Base-by-base conservation (phyloP, 2,329 filamentous ascomycete species). In the Passalora sequoiae region DNA sequence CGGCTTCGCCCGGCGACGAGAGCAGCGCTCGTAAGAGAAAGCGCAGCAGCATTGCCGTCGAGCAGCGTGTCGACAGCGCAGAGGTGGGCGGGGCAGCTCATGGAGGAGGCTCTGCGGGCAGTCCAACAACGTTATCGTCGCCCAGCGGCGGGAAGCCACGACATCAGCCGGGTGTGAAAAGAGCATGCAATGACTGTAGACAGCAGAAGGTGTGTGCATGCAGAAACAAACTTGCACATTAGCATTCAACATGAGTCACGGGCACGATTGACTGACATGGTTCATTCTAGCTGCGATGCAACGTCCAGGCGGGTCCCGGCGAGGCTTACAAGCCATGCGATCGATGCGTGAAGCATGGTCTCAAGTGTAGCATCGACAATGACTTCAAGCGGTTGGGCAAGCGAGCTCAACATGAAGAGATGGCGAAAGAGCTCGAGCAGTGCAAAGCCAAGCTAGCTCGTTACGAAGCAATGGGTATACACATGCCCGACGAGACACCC, bases 361-460 rank as follows among this genome's bases (percentile, higher is more conserved):
- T 91, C 49, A 78, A 83, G 49, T 92, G 86, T 73, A 86, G 87
- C 65, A 91, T 92, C 65, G 85, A 91, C 65, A 86, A 84, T 59
- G 88, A 89, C 66, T 91, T 91, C 69, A 89, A 89, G 74, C 81
- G 86, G 56, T 74, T 89, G 13, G 84, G 86, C 51, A 92, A 92
- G 71, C 78, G 86, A 30, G 85, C 80, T 52, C 85, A 86, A 63
- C 85, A 91, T 66, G 85, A 85, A 58, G 86, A 89, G 67, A 89
- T 89, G 84, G 85, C 88, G 62, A 84, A 81, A 67, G 84, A 89
- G 65, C 86, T 89, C 59, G 83, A 86, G 45, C 54, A 63, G 31
- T 59, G 69, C 52, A 65, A 78, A 73, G 50, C 53, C 38, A 56
- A 55, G 49, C 49, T 63, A 4, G 58, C 58, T 4, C 47, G 57